Evolutionary conservation across 106 monocot genomes (phyloP).

Genomic region (Chionographis japonica): DNA sequence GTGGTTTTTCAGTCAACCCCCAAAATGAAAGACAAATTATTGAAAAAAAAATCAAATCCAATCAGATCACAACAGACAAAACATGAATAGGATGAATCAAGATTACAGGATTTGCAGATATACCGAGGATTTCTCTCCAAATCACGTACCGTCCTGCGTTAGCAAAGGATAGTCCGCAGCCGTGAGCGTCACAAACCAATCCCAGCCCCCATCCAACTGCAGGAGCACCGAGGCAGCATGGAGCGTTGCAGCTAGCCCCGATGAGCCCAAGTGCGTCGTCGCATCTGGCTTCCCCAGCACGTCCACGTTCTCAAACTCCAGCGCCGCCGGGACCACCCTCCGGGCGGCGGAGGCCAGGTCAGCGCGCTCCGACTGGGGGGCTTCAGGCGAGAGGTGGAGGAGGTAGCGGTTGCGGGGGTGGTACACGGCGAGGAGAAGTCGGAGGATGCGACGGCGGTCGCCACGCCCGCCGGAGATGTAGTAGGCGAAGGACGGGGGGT

Average conservation of each 20-base stretch:
- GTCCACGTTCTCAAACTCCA: constrained; percentile 61
- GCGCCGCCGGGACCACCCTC: constrained; percentile 25
- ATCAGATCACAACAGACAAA: too few relatives aligned
- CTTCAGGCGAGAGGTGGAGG: constrained; percentile 42
- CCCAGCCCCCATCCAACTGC: constrained; percentile 45
- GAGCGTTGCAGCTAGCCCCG: constrained; percentile 44
- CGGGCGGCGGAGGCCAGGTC: constrained; percentile 17
- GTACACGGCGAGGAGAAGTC: constrained; percentile 56
- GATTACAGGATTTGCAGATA: too few relatives aligned
- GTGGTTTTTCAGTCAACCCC: too few relatives aligned
- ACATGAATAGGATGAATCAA: too few relatives aligned
- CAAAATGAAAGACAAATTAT: too few relatives aligned
- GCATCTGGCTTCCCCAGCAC: constrained; percentile 46
- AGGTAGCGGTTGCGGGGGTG: constrained; percentile 72
- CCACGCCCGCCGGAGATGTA: constrained; percentile 45
- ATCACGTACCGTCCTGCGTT: constrained; percentile 59
- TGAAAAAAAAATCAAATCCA: too few relatives aligned
- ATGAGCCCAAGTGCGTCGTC: constrained; percentile 51
- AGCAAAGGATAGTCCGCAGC: constrained; percentile 64
- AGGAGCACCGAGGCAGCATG: constrained; percentile 53
- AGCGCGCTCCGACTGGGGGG: constrained; percentile 32
- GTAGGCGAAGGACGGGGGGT: constrained; percentile 58
- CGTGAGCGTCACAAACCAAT: constrained; percentile 71
- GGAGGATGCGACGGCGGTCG: constrained; percentile 29
- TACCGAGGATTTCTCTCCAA: not conserved